Conservation (phyloP, 805 yeast genomes). For the Candida multigemmis region DNA sequence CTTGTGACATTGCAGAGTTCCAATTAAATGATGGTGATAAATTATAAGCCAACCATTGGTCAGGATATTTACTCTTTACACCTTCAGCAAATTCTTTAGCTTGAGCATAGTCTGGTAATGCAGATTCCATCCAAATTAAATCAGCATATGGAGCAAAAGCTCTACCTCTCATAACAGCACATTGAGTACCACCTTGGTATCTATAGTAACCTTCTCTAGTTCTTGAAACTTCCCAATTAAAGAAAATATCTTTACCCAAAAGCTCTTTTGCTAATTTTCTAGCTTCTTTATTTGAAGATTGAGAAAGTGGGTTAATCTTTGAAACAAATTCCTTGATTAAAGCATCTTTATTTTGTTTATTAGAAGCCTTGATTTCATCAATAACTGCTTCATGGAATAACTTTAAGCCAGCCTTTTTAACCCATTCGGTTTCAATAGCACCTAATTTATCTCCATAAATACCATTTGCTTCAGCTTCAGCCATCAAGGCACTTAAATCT, state of each 20-base stretch:
- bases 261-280: constrained; percentile 64
- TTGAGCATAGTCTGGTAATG: constrained; percentile 86
- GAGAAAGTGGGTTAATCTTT: constrained; percentile 67
- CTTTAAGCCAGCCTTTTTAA: constrained; percentile 70
- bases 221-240: constrained; percentile 93
- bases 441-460: constrained; percentile 62
- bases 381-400: constrained; percentile 87
- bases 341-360: constrained; percentile 48
- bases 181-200: constrained; percentile 92
- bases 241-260: constrained; percentile 74
- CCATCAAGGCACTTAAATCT: constrained; percentile 69
- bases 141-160: constrained; percentile 94
- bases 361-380: constrained; percentile 63
- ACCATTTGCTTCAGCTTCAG: constrained; percentile 73
- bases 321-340: constrained; percentile 58
- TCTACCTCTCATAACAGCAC: constrained; percentile 95
- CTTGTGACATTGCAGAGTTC: constrained; percentile 84
- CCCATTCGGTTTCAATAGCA: constrained; percentile 76
- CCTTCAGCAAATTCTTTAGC: constrained; percentile 94
- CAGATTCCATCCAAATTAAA: constrained; percentile 97
- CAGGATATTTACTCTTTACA: constrained; percentile 70
- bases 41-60: constrained; percentile 95
- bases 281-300: constrained; percentile 73
- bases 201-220: constrained; percentile 96
- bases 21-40: constrained; percentile 97